Evolutionary conservation across 331 rosid species (phyloP), one percentile per base, ranked within the genome.

Genomic region (Acacia pycnantha): DNA sequence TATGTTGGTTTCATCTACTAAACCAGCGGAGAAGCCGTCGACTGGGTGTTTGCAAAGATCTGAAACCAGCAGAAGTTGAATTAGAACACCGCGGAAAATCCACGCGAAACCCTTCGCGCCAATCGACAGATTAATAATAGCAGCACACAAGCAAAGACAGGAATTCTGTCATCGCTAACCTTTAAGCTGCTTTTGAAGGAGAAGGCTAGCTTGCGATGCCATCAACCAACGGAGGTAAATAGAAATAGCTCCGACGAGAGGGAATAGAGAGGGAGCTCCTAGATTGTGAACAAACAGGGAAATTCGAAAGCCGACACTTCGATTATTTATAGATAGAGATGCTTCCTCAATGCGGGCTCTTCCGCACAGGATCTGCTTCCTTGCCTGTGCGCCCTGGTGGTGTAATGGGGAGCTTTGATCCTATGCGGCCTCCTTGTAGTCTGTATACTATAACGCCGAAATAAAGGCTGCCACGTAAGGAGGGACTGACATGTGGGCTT

Each of bases 21-120:
- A 90, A 82, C 99, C 99, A 8, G 99, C 99, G 18, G 99, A 95
- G 87, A 95, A 95, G 2, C 99, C 99, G 22, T 93, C 99, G 6
- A 95, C 99, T 0, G 98, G 99, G 78, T 93, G 81, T 77, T 90
- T 95, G 92, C 98, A 92, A 90, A 95, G 99, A 95, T 94, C 99
- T 95, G 89, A 80, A 61, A 77, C 31, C 27, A 81, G 48, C 27
- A 22, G 6, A 59, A 44, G 80, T 54, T 21, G 12, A 85, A 84
- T 83, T 26, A 82, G 22, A 69, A 48, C 72, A 59, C 64, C 4
- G 80, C 85, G 62, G 73, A 31, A 50, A 82, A 79, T 37, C 79
- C 8, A 83, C 78, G 82, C 88, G 4, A 15, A 76, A 68, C 71
- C 70, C 66, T 21, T 59, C 8, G 53, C n/a, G 40, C 11, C 37